These are phyloP conservation scores for Apiotrichum akiyoshidainum DNA, from an alignment of 1,284 basidiomycete species.

Conservation along the genomic window DNA sequence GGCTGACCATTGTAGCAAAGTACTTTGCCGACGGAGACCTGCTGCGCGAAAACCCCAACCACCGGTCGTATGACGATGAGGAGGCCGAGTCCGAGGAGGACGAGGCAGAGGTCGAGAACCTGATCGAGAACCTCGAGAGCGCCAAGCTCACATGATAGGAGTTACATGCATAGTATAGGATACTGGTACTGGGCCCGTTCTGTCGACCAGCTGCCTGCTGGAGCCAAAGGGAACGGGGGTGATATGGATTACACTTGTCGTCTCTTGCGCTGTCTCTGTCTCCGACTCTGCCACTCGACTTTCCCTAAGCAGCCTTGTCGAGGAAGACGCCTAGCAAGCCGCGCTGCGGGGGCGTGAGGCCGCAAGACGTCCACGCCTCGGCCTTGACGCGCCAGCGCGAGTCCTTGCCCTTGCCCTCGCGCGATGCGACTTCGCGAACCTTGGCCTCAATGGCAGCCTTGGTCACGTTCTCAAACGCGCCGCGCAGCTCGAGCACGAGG, in stretches of 20 bases:
- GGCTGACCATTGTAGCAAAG: neutral
- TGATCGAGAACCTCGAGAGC: constrained; percentile 30
- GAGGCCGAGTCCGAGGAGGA: constrained; percentile 19
- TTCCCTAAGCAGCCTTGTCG: neutral
- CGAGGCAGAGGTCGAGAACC: constrained; percentile 30
- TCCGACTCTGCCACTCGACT: neutral
- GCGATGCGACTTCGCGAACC: constrained; percentile 43
- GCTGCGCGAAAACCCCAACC: constrained; percentile 61
- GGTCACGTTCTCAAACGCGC: constrained; percentile 39
- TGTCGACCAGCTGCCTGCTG: neutral
- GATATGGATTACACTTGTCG: neutral
- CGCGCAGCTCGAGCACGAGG: constrained; percentile 37
- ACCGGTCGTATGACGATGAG: constrained; percentile 27
- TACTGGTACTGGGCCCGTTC: neutral
- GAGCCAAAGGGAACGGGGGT: neutral
- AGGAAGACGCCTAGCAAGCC: neutral
- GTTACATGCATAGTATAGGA: constrained; percentile 6
- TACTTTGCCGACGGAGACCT: constrained; percentile 53
- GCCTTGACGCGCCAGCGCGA: constrained; percentile 40
- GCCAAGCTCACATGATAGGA: constrained; percentile 11
- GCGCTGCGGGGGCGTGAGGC: constrained; percentile 5
- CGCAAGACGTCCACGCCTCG: constrained; percentile 24
- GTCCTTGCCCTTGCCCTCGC: constrained; percentile 41
- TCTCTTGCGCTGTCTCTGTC: neutral
- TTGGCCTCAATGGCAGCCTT: constrained; percentile 49